Evolutionary conservation across 306 rosid genomes (phyloP), one percentile per base, ranked within the genome.

Genomic region (Gleditsia sinensis): DNA sequence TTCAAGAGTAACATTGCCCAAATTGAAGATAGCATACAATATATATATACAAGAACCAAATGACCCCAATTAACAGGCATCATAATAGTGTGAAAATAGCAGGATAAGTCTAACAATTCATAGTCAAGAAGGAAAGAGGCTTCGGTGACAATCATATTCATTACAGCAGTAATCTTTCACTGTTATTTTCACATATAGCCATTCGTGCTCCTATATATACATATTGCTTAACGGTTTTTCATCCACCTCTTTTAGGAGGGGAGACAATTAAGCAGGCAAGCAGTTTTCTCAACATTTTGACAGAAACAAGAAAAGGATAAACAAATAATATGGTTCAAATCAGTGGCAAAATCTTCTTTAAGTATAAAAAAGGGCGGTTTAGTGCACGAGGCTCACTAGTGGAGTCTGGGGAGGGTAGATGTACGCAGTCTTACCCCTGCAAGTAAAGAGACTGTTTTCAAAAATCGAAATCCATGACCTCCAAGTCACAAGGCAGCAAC

Each of bases 1-100:
- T 39, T 83, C 79, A 59, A 83, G 83, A 68, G 92, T 80, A 50
- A 85, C 86, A 75, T 88, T 88, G 4, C 92, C 89, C 10, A 27
- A 39, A 53, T 13, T 28, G 14, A 53, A 20, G 25, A 33, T 1
- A 50, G 60, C 37, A 33, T 37, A 17, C n/a, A 16, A 19, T 19
- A 13, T n/a, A 19, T 23, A 32, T 12, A 25, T 14, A 21, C 1
- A 9, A 48, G 21, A 2, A 48, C 19, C 19, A 0, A 48, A 46
- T 16, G 53, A 9, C 21, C 19, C 9, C 21, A 16, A 48, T 4
- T 16, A 48, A 14, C 53, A 48, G n/a, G 21, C 21, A 17, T 48
- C 53, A 48, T 7, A 48, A 5, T n/a, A n/a, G n/a, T 16, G 9
- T 0, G 4, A 48, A 0, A 48, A 48, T 17, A 14, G 53, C 53